A percentile compares a stretch with the other conserved stretches of the same genome.
Evolutionary conservation across 1,284 basidiomycete species (phyloP).

Genomic region (Porodaedalea pini): DNA sequence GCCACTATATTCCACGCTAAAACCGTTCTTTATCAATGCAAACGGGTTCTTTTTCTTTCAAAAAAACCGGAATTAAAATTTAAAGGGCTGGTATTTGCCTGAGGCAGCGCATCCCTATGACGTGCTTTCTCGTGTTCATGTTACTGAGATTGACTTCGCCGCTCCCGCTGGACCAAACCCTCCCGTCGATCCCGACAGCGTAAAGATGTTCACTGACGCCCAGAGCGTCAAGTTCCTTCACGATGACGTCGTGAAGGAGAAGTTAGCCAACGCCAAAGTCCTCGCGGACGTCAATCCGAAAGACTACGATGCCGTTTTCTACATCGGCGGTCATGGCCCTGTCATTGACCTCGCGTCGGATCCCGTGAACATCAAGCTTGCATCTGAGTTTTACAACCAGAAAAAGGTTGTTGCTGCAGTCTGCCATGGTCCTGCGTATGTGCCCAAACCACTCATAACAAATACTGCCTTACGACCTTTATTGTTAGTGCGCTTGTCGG

Average conservation of each 20-base stretch:
- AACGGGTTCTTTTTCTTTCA: too few relatives aligned
- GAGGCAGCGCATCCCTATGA: slow-evolving; percentile 84
- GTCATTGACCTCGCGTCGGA: slow-evolving; percentile 65
- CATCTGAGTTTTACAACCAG: slow-evolving; percentile 57
- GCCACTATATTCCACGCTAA: too few relatives aligned
- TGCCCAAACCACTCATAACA: background rate
- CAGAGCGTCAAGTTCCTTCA: slow-evolving; percentile 59
- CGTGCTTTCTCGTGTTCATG: slow-evolving; percentile 50
- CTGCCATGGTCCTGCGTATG: slow-evolving; percentile 69
- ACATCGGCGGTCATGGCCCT: slow-evolving; percentile 75
- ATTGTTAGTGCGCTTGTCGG: slow-evolving; percentile 43
- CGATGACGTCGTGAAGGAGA: slow-evolving; percentile 53
- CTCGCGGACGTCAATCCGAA: slow-evolving; percentile 54
- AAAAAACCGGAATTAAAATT: background rate
- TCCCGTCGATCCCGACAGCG: slow-evolving; percentile 62
- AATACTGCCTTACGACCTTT: background rate
- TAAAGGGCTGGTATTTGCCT: slow-evolving; percentile 65
- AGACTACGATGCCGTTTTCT: slow-evolving; percentile 75
- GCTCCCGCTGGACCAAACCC: slow-evolving; percentile 70
- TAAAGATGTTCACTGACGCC: slow-evolving; percentile 58
- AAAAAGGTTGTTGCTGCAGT: slow-evolving; percentile 63
- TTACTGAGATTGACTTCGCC: slow-evolving; percentile 67
- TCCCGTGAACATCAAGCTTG: slow-evolving; percentile 54
- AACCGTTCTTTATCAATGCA: slow-evolving; percentile 9
- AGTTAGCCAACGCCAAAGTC: slow-evolving; percentile 59